Base-by-base conservation (phyloP, 805 yeast genomes). In the Spathaspora girioi region DNA sequence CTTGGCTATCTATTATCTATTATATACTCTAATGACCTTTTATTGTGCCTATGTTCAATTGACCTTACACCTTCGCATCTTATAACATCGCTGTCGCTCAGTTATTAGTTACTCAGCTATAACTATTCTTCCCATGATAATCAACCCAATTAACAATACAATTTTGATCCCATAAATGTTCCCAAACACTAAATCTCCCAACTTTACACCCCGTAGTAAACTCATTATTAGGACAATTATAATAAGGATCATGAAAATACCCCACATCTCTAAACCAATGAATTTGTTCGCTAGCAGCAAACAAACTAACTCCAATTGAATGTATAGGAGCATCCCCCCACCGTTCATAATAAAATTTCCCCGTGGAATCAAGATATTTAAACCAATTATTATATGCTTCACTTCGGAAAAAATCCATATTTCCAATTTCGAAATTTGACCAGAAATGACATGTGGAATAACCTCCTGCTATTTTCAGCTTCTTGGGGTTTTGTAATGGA, bases 321-420 rank as follows among this genome's bases (percentile, higher is more conserved):
- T 89, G 94, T 1, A 89, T 94, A 0, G 96, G 96, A 0, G 96
- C 96, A 70, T 89, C 97, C 2, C 96, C 96, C 96, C 96, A 89
- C 51, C 96, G 70, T 65, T 91, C 97, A 60, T 90, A 90, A 65
- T 88, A 90, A 61, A 89, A 89, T 3, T 93, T 93, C 17, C 96
- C 94, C 1, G 83, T 67, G 3, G 74, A 54, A 51, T 89, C 96
- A 40, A 90, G 68, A 59, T 74, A 69, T 31, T 84, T 70, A 60
- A 85, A 81, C 82, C 87, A 89, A 11, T 69, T 67, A 38, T 75
- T 70, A 62, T 89, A 90, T 0, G 90, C 81, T 49, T 86, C 84
- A 20, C 78, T 69, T 48, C 96, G 70, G 68, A 75, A 86, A 59
- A 90, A 90, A 56, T 90, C 93, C 87, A 90, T 78, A 59, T 87